Conservation (phyloP, 257 asterid genomes). For the Coffea eugenioides region DNA sequence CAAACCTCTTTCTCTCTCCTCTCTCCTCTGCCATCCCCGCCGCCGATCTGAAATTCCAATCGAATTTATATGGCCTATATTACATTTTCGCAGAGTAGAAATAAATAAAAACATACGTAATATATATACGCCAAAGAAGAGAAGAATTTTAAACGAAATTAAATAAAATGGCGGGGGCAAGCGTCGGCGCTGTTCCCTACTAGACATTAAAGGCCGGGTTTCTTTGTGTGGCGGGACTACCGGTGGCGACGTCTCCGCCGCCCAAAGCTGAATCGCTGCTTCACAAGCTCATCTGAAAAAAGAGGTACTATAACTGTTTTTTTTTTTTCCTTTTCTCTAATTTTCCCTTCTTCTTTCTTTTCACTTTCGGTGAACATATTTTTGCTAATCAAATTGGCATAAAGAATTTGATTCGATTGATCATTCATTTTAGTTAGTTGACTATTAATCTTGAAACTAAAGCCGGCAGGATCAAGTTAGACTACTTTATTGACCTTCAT, state of each 20-base stretch:
- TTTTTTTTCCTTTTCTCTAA: neutral
- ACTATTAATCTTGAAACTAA: neutral
- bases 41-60: slow-evolving; percentile 14
- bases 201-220: slow-evolving; percentile 92
- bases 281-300: slow-evolving; percentile 88
- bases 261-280: slow-evolving; percentile 90
- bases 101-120: neutral
- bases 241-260: slow-evolving; percentile 95
- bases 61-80: too few species aligned
- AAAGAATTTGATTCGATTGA: neutral
- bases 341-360: neutral
- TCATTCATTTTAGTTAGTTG: neutral
- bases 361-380: neutral
- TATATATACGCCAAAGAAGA: neutral
- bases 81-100: too few species aligned
- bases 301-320: slow-evolving; percentile 46
- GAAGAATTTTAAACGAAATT: neutral
- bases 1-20: neutral
- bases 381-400: neutral
- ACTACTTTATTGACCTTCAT: neutral
- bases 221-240: slow-evolving; percentile 97
- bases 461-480: neutral
- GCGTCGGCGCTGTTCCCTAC: slow-evolving; percentile 99
- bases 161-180: slow-evolving; percentile 80
- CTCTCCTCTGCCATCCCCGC: neutral